These are phyloP conservation scores for Naganishia vaughanmartiniae DNA, from an alignment of 768 basidiomycete species.

Conservation along the genomic window DNA sequence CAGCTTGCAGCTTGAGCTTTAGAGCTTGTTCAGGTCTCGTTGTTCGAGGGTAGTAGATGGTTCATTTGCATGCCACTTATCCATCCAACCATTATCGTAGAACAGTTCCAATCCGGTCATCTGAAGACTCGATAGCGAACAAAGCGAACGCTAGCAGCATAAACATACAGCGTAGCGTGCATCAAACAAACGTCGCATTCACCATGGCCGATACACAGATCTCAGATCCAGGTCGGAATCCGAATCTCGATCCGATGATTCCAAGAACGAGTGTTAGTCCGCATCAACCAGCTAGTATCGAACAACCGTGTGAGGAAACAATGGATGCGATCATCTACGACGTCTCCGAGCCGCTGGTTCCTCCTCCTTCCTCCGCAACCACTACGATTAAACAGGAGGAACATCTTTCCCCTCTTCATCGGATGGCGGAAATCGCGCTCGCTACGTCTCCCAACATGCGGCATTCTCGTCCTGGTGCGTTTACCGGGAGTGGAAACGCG, in stretches of 20 bases:
- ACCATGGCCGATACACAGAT: not conserved
- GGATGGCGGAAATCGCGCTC: slow-evolving; percentile 19
- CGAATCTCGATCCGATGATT: not conserved
- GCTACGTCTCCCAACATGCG: slow-evolving; percentile 16
- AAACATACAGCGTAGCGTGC: no score
- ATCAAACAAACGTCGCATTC: no score
- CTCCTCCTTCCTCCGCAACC: not conserved
- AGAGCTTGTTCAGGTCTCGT: no score
- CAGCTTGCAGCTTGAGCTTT: no score
- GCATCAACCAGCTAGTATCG: not conserved
- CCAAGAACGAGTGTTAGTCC: not conserved
- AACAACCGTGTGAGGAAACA: no score
- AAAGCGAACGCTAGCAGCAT: no score
- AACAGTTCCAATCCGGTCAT: no score
- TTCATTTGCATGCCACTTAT: no score
- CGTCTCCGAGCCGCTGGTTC: slow-evolving; percentile 8
- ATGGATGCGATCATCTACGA: slow-evolving; percentile 20
- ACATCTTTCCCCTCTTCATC: slow-evolving; percentile 10
- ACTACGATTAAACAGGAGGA: not conserved
- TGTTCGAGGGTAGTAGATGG: no score
- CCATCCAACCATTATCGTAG: no score
- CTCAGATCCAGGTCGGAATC: not conserved
- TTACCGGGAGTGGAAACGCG: not conserved
- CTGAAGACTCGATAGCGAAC: no score
- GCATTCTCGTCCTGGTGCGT: not conserved